Evolutionary conservation across 345 rosid genomes (phyloP).

Genomic region (Adansonia digitata): DNA sequence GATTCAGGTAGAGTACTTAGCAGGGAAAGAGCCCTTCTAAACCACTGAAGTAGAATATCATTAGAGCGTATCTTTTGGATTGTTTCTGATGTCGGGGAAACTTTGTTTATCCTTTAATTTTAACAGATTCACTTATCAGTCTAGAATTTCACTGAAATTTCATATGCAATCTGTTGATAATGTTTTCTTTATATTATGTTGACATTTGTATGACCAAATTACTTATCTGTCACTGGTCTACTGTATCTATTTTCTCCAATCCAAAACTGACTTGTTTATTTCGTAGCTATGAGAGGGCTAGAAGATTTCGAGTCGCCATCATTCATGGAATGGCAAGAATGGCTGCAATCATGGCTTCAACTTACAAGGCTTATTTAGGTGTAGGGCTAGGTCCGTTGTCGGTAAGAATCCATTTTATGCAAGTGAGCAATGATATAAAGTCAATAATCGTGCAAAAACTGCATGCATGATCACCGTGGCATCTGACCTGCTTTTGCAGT

Average conservation of each 20-base stretch:
- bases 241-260: background rate
- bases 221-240: background rate
- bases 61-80: background rate
- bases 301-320: conserved; percentile 72
- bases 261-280: conserved; percentile 3
- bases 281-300: conserved; percentile 64
- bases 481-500: conserved; percentile 39
- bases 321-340: conserved; percentile 89
- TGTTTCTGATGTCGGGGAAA: too few species aligned
- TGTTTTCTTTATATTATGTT: background rate
- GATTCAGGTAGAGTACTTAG: background rate
- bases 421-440: background rate
- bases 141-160: background rate
- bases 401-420: conserved; percentile 33
- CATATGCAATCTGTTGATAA: background rate
- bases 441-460: background rate
- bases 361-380: conserved; percentile 91
- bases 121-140: background rate
- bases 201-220: background rate
- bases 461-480: conserved; percentile 6
- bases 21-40: background rate
- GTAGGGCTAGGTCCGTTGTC: conserved; percentile 94
- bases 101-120: too few species aligned
- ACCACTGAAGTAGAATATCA: background rate
- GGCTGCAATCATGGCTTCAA: conserved; percentile 97